Evolutionary conservation across 139 green algal genomes (phyloP).

Genomic region (Parachlorella kessleri): DNA sequence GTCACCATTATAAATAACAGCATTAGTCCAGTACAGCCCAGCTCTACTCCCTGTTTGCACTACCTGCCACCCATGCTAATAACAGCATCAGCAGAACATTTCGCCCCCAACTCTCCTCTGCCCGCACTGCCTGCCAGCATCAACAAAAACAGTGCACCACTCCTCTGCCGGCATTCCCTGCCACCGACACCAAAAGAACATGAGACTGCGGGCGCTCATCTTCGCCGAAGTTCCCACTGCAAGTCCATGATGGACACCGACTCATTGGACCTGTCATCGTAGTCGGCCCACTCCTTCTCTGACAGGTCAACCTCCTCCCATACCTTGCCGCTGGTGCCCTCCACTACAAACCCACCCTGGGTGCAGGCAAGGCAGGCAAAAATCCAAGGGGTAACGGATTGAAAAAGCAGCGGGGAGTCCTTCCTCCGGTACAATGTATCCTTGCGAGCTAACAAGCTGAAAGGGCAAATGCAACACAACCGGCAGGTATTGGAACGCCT

Average conservation of each 20-base stretch:
- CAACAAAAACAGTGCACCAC: too few relatives aligned
- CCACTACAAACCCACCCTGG: constrained; percentile 45
- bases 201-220: neutral
- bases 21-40: neutral
- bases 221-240: constrained; percentile 52
- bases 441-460: too few relatives aligned
- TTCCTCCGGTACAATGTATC: too few relatives aligned
- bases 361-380: too few relatives aligned
- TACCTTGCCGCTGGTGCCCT: constrained; percentile 36
- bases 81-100: neutral
- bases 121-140: too few relatives aligned
- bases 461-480: too few relatives aligned
- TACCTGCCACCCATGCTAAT: neutral
- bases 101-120: too few relatives aligned
- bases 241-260: constrained; percentile 68
- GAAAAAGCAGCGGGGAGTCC: too few relatives aligned
- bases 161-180: too few relatives aligned
- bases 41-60: neutral
- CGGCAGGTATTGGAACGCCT: too few relatives aligned
- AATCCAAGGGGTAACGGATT: too few relatives aligned
- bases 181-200: neutral
- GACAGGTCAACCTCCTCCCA: constrained; percentile 52
- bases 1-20: too few relatives aligned
- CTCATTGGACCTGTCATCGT: constrained; percentile 74
- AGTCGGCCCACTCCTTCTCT: constrained; percentile 80